phyloP scores from a whole-genome alignment of 768 basidiomycete species.

The Pleurotus citrinopileatus region DNA sequence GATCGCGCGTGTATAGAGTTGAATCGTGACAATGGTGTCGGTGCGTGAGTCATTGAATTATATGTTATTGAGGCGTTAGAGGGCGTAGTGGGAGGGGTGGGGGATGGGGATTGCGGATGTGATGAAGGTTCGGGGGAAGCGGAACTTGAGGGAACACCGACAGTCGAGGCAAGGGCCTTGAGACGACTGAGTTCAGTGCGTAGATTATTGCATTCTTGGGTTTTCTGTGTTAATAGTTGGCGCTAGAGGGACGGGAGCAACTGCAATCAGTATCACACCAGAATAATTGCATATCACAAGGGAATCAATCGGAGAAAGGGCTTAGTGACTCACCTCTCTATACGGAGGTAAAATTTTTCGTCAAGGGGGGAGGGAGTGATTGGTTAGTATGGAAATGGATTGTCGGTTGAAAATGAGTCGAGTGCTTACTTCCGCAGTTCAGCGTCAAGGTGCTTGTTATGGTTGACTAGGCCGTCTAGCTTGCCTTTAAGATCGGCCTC shows the following conservation, averaged over 20 bases:
- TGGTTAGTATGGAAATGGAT: slow-evolving; percentile 16
- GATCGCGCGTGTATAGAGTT: slow-evolving; percentile 55
- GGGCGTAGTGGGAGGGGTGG: slow-evolving; percentile 31
- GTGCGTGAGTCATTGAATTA: slow-evolving; percentile 8
- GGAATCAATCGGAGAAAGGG: neutral
- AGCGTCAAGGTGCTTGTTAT: slow-evolving; percentile 57
- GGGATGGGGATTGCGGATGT: slow-evolving; percentile 29
- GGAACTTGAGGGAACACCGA: slow-evolving; percentile 30
- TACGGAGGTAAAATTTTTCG: slow-evolving; percentile 16
- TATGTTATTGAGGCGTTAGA: slow-evolving; percentile 27
- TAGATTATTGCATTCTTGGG: slow-evolving; percentile 67
- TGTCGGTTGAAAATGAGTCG: slow-evolving; percentile 12
- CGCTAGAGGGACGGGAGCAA: slow-evolving; percentile 43
- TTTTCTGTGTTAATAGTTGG: slow-evolving; percentile 58
- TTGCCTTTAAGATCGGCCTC: slow-evolving; percentile 63
- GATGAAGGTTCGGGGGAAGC: slow-evolving; percentile 32
- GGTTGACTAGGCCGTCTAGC: slow-evolving; percentile 61
- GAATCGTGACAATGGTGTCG: slow-evolving; percentile 49
- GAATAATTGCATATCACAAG: slow-evolving; percentile 15
- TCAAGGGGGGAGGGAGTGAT: slow-evolving; percentile 16
- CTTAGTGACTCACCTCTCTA: slow-evolving; percentile 58
- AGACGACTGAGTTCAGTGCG: slow-evolving; percentile 62
- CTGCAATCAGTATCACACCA: slow-evolving; percentile 15
- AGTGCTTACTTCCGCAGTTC: slow-evolving; percentile 68
- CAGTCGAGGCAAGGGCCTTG: slow-evolving; percentile 44